A percentile compares a stretch with the other conserved stretches of the same genome.
Conservation (phyloP, 805 yeast genomes). For the Barnettozyma wickerhamii region DNA sequence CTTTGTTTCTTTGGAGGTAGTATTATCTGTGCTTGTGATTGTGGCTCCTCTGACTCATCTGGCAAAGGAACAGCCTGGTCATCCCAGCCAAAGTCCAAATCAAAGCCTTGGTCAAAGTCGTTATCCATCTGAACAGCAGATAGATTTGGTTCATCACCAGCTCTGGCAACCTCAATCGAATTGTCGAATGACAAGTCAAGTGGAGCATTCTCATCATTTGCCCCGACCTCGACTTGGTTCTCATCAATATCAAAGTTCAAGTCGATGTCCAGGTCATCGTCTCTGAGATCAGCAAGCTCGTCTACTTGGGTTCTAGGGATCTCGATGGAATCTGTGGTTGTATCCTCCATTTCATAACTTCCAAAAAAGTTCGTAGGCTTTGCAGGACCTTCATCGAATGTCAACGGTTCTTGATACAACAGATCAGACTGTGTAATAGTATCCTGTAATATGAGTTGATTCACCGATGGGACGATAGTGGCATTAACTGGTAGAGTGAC, state of each 20-base stretch:
- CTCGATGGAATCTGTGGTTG: slow-evolving; percentile 57
- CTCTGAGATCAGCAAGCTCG: slow-evolving; percentile 26
- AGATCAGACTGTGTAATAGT: slow-evolving; percentile 77
- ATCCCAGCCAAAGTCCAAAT: slow-evolving; percentile 9
- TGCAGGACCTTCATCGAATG: slow-evolving; percentile 23
- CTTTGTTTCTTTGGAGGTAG: slow-evolving; percentile 11
- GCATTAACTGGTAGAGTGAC: slow-evolving; percentile 57
- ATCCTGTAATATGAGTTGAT: slow-evolving; percentile 62
- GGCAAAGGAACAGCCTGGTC: slow-evolving; percentile 15
- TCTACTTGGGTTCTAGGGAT: slow-evolving; percentile 48
- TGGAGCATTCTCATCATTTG: slow-evolving; percentile 19
- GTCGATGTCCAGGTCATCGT: slow-evolving; percentile 50
- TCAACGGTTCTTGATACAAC: slow-evolving; percentile 58
- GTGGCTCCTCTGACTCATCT: slow-evolving; percentile 19
- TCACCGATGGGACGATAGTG: slow-evolving; percentile 56
- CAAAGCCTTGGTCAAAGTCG: slow-evolving; percentile 5
- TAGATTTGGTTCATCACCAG: slow-evolving; percentile 19
- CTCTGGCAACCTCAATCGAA: slow-evolving; percentile 55
- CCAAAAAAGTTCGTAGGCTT: slow-evolving; percentile 15
- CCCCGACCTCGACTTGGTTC: slow-evolving; percentile 28
- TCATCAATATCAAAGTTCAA: slow-evolving; percentile 40
- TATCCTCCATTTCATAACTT: slow-evolving; percentile 13
- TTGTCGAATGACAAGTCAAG: slow-evolving; percentile 28
- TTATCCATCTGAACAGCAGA: slow-evolving; percentile 13
- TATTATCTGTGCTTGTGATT: slow-evolving; percentile 4